Conservation (phyloP, 257 asterid genomes). For the Rubia yunnanensis region DNA sequence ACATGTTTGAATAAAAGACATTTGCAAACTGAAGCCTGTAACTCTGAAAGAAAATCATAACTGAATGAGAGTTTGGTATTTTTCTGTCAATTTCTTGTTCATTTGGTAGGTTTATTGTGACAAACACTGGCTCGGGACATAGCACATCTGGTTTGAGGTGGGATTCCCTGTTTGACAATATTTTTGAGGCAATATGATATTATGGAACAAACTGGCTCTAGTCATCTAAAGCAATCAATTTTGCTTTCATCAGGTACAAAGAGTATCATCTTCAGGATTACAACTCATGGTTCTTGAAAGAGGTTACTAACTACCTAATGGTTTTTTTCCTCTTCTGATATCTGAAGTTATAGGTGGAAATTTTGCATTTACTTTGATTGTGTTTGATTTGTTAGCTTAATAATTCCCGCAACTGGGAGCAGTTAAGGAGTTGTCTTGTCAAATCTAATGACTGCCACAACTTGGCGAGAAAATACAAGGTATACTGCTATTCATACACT, state of each 20-base stretch:
- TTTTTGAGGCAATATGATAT: neutral
- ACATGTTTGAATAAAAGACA: neutral
- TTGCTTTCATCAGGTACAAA: constrained; percentile 46
- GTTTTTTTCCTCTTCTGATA: neutral
- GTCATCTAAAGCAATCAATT: neutral
- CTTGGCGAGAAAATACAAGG: constrained; percentile 68
- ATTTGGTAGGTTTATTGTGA: constrained; percentile 66
- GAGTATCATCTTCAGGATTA: constrained; percentile 92
- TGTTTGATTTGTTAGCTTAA: constrained; percentile 50
- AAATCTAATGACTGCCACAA: constrained; percentile 64
- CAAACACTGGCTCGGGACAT: constrained; percentile 88
- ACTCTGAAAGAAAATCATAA: neutral
- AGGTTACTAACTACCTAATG: constrained; percentile 31
- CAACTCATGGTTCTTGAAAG: constrained; percentile 86
- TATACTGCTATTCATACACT: constrained; percentile 9
- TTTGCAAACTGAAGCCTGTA: neutral
- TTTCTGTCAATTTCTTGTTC: constrained; percentile 1
- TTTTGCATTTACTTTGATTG: neutral
- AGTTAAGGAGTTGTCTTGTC: constrained; percentile 76
- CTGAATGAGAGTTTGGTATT: neutral
- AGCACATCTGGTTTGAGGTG: constrained; percentile 67
- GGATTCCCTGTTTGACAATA: constrained; percentile 5
- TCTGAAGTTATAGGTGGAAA: neutral
- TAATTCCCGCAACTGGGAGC: constrained; percentile 66
- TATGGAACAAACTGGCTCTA: neutral